Evolutionary conservation across 2,329 filamentous ascomycete genomes (phyloP), one percentile per base, ranked within the genome.

Genomic region (Thermothelomyces thermophilus): DNA sequence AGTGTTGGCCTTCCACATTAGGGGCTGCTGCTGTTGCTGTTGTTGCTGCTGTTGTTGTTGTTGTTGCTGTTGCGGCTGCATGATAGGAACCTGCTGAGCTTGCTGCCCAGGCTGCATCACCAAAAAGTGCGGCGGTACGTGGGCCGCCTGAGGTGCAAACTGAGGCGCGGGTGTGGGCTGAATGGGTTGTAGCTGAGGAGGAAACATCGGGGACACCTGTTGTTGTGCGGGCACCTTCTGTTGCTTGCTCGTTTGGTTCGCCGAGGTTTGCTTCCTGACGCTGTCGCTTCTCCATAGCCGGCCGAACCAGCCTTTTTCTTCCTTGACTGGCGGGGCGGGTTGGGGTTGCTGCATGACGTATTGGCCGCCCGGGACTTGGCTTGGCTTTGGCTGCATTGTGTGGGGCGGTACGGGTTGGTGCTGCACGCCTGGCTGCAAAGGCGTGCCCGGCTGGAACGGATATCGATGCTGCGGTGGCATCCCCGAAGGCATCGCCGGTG

Each of bases 271-370:
- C 37, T 52, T 52, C 14, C 30, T 50, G n/a, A 50, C 17, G 16
- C 43, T 56, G 5, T 48, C 52, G 16, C 34, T 46, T n/a, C 52
- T 41, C 39, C 40, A 53, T 3, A 56, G 20, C 22, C 39, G 49
- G 28, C 54, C 54, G 34, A 54, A 54, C 45, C 51, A 56, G 24
- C 52, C 9, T 16, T 51, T 56, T 43, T 52, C 44, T 30, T 56
- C 49, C 24, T 52, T 54, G 2, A 30, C 34, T 5, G 46, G 46
- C 17, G 36, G 48, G 7, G 40, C 16, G 8, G 24, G 35, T 10
- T 36, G 46, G 20, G 42, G 30, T 8, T 33, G 40, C 16, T 46
- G 46, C 19, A 47, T 43, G 39, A 37, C 28, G 45, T 46, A 42
- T 13, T 28, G 30, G 14, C 34, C 35, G 20, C 19, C 41, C 3